phyloP scores from a whole-genome alignment of 257 asterid genomes.

The Gynochthodes officinalis region DNA sequence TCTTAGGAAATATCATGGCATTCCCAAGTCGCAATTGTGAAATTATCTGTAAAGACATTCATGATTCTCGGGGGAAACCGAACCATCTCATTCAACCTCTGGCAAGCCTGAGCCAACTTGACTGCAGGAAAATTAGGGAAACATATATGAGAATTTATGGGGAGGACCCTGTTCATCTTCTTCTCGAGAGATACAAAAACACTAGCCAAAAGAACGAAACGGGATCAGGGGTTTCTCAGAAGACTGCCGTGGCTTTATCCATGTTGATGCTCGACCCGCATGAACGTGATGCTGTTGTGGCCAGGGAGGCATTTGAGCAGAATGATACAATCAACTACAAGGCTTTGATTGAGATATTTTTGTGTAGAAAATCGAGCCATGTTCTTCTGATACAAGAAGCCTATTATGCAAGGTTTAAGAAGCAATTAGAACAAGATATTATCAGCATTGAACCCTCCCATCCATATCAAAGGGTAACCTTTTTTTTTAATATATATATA shows the following conservation, averaged over 20 bases:
- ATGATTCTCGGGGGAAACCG: constrained; percentile 24
- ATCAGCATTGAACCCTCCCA: constrained; percentile 54
- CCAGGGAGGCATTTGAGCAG: constrained; percentile 48
- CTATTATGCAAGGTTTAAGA: constrained; percentile 44
- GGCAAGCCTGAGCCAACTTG: constrained; percentile 29
- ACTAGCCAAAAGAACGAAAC: constrained; percentile 11
- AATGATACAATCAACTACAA: constrained; percentile 27
- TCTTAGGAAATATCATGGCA: constrained; percentile 30
- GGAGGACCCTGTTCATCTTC: constrained; percentile 34
- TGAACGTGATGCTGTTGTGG: constrained; percentile 55
- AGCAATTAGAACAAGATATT: constrained; percentile 47
- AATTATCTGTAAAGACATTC: constrained; percentile 43
- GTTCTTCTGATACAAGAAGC: constrained; percentile 59
- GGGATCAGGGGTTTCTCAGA: constrained; percentile 8
- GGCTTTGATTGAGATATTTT: constrained; percentile 50
- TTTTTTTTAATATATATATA: not conserved
- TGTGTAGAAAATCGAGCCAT: constrained; percentile 70
- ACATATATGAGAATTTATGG: constrained; percentile 38
- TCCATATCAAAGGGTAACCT: constrained; percentile 61
- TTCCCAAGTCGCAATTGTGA: constrained; percentile 28
- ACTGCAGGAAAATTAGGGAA: constrained; percentile 41
- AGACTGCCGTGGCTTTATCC: constrained; percentile 19
- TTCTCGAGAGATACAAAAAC: constrained; percentile 5
- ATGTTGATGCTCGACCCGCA: constrained; percentile 43
- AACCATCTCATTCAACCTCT: constrained; percentile 22